phyloP scores from a whole-genome alignment of 2,329 filamentous ascomycete genomes.

The Pestalotiopsis sp. region DNA sequence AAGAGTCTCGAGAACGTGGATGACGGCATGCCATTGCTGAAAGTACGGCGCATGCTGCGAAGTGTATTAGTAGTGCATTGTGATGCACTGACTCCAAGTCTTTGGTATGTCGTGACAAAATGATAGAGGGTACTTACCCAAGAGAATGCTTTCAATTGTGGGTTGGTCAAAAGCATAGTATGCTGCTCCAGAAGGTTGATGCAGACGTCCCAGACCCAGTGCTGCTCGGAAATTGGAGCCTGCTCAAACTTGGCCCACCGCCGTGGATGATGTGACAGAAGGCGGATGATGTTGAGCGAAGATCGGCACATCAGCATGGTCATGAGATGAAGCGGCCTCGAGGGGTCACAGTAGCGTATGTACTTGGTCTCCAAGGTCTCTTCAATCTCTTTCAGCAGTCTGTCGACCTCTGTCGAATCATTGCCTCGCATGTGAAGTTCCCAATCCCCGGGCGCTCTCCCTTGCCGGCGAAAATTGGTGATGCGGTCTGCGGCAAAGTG shows the following conservation, averaged over 20 bases:
- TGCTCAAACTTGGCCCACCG: conserved; percentile 30
- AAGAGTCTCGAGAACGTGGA: conserved; percentile 36
- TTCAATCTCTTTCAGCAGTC: conserved; percentile 42
- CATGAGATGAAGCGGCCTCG: conserved; percentile 25
- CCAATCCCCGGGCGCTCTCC: conserved; percentile 4
- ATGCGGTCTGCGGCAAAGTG: conserved; percentile 29
- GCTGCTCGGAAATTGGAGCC: conserved; percentile 28
- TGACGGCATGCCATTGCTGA: conserved; percentile 35
- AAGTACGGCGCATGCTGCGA: conserved; percentile 26
- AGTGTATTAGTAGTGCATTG: background rate
- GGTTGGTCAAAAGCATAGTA: conserved; percentile 34
- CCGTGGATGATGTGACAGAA: conserved; percentile 25
- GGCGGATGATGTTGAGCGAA: conserved; percentile 22
- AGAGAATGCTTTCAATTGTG: conserved; percentile 29
- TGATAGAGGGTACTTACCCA: conserved; percentile 19
- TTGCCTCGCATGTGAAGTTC: conserved; percentile 8
- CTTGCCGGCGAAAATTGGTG: conserved; percentile 37
- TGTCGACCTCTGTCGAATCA: conserved; percentile 19
- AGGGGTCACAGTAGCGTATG: conserved; percentile 44
- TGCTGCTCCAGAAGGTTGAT: conserved; percentile 32
- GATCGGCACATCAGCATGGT: conserved; percentile 17
- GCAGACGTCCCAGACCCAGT: conserved; percentile 28
- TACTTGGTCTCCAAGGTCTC: conserved; percentile 40
- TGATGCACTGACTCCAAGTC: background rate
- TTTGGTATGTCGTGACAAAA: background rate